phyloP scores from a whole-genome alignment of 2,329 filamentous ascomycete genomes.

The Verticillium dahliae region DNA sequence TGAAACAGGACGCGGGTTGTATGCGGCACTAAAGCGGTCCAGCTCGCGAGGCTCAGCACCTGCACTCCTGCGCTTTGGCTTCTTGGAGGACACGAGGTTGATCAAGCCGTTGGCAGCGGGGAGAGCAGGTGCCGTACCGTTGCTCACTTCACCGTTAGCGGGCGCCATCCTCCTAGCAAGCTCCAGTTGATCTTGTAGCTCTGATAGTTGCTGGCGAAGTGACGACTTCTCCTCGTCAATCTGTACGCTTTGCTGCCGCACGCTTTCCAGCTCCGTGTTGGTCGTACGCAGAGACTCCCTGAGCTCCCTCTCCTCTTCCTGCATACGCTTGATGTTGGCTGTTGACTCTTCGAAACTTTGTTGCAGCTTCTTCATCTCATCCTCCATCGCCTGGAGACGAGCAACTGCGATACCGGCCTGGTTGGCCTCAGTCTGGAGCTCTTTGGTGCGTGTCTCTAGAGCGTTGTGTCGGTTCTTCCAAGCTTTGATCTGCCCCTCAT shows the following conservation, averaged over 20 bases:
- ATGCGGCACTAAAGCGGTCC: conserved; percentile 86
- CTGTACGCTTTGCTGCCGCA: conserved; percentile 66
- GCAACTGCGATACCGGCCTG: conserved; percentile 94
- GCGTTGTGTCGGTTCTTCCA: conserved; percentile 91
- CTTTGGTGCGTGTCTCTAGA: conserved; percentile 83
- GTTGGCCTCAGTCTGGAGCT: conserved; percentile 93
- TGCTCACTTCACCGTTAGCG: conserved; percentile 54
- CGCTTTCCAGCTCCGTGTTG: conserved; percentile 72
- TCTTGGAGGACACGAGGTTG: conserved; percentile 95
- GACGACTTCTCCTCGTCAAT: conserved; percentile 81
- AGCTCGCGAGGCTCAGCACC: conserved; percentile 78
- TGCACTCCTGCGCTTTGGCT: conserved; percentile 89
- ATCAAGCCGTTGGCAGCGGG: conserved; percentile 71
- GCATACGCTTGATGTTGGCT: conserved; percentile 83
- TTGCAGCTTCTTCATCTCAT: conserved; percentile 91
- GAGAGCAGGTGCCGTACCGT: conserved; percentile 32
- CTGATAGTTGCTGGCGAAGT: conserved; percentile 79
- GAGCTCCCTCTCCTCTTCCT: conserved; percentile 85
- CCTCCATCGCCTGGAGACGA: conserved; percentile 83
- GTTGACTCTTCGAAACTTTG: conserved; percentile 84
- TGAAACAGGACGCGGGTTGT: conserved; percentile 91
- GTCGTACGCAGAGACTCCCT: conserved; percentile 75
- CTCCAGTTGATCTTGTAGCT: conserved; percentile 89
- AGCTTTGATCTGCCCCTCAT: conserved; percentile 91
- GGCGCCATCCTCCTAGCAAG: conserved; percentile 73